Evolutionary conservation across 352 stramenopile species (phyloP).

Genomic region (Globisporangium okanoganense): DNA sequence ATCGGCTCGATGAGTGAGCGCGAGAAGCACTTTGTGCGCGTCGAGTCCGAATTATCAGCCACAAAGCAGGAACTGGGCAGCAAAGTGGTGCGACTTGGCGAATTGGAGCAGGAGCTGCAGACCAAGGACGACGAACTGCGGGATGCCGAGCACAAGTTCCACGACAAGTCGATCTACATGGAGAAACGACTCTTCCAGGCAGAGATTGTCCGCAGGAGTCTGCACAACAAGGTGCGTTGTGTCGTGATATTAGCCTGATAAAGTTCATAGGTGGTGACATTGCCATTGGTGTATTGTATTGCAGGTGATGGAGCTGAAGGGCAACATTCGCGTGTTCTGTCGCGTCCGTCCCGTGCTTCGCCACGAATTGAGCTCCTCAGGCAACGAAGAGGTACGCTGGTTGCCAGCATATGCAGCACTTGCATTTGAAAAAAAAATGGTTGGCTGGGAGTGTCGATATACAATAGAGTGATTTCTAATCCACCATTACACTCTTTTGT

Average conservation of each 20-base stretch:
- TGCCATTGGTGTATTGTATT: background rate
- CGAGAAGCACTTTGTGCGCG: slow-evolving; percentile 26
- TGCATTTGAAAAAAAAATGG: background rate
- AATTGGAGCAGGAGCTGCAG: slow-evolving; percentile 34
- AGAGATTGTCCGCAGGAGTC: slow-evolving; percentile 66
- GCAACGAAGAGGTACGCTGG: slow-evolving; percentile 39
- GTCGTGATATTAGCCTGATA: too few relatives aligned
- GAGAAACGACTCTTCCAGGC: slow-evolving; percentile 53
- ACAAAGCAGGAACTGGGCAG: slow-evolving; percentile 33
- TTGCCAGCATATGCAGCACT: background rate
- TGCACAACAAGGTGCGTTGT: slow-evolving; percentile 80
- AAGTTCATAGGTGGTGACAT: too few relatives aligned
- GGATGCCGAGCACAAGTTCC: slow-evolving; percentile 22
- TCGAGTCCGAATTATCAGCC: slow-evolving; percentile 33
- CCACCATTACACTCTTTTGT: background rate
- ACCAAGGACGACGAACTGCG: slow-evolving; percentile 28
- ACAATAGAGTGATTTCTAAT: background rate
- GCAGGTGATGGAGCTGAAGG: slow-evolving; percentile 94
- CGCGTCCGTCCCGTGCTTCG: slow-evolving; percentile 88
- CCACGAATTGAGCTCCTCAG: slow-evolving; percentile 43
- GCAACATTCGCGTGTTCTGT: slow-evolving; percentile 96
- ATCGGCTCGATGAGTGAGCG: slow-evolving; percentile 31
- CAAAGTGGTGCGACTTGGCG: slow-evolving; percentile 22
- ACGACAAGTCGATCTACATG: slow-evolving; percentile 26
- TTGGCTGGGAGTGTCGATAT: background rate